Evolutionary conservation across 2,329 filamentous ascomycete species (phyloP).

Genomic region (Capronia epimyces): DNA sequence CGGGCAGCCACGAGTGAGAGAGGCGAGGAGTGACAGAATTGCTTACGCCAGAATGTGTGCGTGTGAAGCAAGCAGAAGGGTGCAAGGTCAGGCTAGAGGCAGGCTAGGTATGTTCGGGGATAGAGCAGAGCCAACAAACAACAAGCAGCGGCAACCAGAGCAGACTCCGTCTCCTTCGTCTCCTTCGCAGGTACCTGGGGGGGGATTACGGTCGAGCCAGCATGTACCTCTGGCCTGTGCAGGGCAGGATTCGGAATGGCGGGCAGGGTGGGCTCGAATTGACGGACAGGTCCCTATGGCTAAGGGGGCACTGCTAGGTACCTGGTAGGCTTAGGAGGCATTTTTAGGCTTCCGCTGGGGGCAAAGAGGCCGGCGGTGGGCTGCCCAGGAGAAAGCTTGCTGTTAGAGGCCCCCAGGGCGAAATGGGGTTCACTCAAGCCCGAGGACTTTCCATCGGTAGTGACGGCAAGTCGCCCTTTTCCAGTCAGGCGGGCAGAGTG

Average conservation of each 20-base stretch:
- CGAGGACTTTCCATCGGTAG: neutral
- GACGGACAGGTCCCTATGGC: too few relatives aligned
- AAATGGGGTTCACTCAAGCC: too few relatives aligned
- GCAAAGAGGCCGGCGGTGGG: neutral
- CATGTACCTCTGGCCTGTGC: neutral
- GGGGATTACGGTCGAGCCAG: too few relatives aligned
- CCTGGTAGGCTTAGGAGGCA: neutral
- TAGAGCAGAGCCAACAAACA: neutral
- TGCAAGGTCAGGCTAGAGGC: neutral
- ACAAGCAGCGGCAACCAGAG: neutral
- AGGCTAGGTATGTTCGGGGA: neutral
- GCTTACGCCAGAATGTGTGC: neutral
- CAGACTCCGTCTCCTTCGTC: neutral
- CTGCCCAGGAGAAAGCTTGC: neutral
- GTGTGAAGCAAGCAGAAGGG: slow-evolving; percentile 8
- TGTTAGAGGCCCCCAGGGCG: neutral
- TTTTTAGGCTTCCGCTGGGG: neutral
- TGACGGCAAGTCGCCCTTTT: neutral
- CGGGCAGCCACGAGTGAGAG: neutral
- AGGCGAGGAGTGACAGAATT: neutral
- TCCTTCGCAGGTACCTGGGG: neutral
- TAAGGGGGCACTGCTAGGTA: neutral
- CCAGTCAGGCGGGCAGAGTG: neutral
- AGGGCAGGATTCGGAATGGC: neutral
- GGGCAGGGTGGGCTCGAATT: neutral